Percentiles rank a stretch among this genome's conserved stretches.
These are phyloP conservation scores for Fusarium pseudonygamai DNA, from an alignment of 2,329 filamentous ascomycete genomes.

Conservation along the genomic window DNA sequence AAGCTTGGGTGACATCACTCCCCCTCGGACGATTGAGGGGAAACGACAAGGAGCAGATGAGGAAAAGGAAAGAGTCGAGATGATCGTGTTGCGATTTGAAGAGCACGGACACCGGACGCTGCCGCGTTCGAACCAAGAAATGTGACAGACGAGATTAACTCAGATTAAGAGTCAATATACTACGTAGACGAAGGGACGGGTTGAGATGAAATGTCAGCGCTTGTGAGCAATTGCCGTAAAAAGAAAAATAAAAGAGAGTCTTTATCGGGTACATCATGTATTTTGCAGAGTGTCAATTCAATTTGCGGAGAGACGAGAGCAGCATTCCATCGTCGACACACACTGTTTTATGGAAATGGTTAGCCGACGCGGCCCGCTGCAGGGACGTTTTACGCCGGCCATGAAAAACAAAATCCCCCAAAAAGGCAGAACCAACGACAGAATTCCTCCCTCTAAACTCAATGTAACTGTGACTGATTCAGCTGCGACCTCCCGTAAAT, in stretches of 20 bases:
- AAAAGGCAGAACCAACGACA: background rate
- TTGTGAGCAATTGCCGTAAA: background rate
- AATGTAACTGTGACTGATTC: background rate
- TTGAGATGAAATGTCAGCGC: background rate
- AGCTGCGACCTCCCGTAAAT: background rate
- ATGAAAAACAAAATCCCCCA: background rate
- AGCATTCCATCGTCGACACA: background rate
- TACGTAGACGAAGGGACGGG: background rate
- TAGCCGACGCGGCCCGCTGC: slow-evolving; percentile 39
- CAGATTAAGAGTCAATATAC: background rate
- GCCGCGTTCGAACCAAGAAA: background rate
- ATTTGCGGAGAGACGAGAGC: background rate
- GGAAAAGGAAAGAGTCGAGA: background rate
- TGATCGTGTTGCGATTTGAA: slow-evolving; percentile 3
- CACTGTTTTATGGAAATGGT: slow-evolving; percentile 21
- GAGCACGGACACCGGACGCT: slow-evolving; percentile 8
- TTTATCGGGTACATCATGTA: background rate
- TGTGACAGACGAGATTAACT: background rate
- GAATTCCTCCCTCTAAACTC: background rate
- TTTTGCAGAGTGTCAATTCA: background rate
- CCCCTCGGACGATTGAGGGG: slow-evolving; percentile 24
- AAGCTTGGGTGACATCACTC: slow-evolving; percentile 33
- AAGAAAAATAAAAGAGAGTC: background rate
- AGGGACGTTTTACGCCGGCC: slow-evolving; percentile 33
- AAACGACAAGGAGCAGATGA: slow-evolving; percentile 10